These are phyloP conservation scores for Acacia crassicarpa DNA, from an alignment of 306 rosid species.

Conservation along the genomic window DNA sequence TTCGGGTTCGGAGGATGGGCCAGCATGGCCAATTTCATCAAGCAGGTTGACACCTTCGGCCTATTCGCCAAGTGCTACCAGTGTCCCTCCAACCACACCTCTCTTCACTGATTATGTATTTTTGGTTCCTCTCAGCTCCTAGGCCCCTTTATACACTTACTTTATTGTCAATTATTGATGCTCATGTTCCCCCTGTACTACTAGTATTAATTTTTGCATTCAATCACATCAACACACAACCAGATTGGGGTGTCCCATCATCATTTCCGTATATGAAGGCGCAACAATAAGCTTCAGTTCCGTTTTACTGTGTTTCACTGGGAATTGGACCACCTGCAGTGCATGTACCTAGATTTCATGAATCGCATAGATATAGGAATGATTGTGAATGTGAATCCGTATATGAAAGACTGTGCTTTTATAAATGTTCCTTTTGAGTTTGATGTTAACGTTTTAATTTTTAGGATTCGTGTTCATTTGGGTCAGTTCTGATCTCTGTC, in stretches of 20 bases:
- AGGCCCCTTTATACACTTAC: not conserved
- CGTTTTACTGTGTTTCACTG: not conserved
- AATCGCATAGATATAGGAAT: not conserved
- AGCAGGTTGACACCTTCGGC: slow-evolving; percentile 77
- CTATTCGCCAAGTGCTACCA: slow-evolving; percentile 86
- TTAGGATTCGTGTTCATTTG: too few relatives aligned
- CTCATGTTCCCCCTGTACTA: not conserved
- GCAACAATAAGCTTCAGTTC: not conserved
- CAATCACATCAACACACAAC: not conserved
- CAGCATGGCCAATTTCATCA: slow-evolving; percentile 83
- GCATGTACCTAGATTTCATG: not conserved
- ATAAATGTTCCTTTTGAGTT: not conserved
- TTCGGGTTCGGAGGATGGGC: slow-evolving; percentile 96
- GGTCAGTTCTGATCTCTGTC: too few relatives aligned
- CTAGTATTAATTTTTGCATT: not conserved
- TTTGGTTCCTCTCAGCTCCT: not conserved
- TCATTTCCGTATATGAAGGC: slow-evolving; percentile 9
- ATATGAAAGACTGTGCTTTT: not conserved
- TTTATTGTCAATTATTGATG: not conserved
- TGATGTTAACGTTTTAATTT: not conserved
- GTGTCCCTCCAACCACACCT: slow-evolving; percentile 43
- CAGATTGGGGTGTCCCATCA: not conserved
- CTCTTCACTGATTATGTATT: slow-evolving; percentile 40
- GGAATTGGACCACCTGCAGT: not conserved
- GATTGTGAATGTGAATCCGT: not conserved